Conservation (phyloP, 768 basidiomycete genomes). For the Xerocomellus chrysenteron region DNA sequence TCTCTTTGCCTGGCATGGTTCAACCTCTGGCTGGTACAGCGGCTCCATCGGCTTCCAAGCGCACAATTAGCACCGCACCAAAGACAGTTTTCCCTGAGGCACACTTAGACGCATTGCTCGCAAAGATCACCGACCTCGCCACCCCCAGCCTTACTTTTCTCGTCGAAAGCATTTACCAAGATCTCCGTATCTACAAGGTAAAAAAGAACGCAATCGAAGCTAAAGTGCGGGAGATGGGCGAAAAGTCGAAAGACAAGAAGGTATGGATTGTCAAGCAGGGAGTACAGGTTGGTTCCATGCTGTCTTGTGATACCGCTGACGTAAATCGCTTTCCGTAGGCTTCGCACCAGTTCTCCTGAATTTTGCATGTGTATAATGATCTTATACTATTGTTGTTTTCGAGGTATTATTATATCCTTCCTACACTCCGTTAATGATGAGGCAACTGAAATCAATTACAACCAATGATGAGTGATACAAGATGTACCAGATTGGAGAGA, state of each 20-base stretch:
- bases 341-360: conserved; percentile 8
- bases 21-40: conserved; percentile 18
- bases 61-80: conserved; percentile 29
- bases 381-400: background rate
- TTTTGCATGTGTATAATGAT: background rate
- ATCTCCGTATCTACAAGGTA: conserved; percentile 64
- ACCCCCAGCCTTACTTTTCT: conserved; percentile 64
- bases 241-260: conserved; percentile 71
- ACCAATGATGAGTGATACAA: background rate
- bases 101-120: conserved; percentile 57
- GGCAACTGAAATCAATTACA: background rate
- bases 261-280: conserved; percentile 65
- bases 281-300: conserved; percentile 5
- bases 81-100: conserved; percentile 70
- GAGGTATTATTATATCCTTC: conserved; percentile 9
- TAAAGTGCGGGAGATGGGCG: conserved; percentile 73
- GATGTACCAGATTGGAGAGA: background rate
- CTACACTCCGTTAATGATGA: conserved; percentile 1
- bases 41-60: conserved; percentile 27
- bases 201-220: conserved; percentile 85
- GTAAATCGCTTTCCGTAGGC: conserved; percentile 7
- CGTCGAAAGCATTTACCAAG: conserved; percentile 71
- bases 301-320: background rate
- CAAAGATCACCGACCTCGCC: conserved; percentile 60
- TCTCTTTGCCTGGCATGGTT: conserved; percentile 43